Base-by-base conservation (phyloP, 495 filamentous ascomycete genomes). In the Lasiosphaeris hirsuta region DNA sequence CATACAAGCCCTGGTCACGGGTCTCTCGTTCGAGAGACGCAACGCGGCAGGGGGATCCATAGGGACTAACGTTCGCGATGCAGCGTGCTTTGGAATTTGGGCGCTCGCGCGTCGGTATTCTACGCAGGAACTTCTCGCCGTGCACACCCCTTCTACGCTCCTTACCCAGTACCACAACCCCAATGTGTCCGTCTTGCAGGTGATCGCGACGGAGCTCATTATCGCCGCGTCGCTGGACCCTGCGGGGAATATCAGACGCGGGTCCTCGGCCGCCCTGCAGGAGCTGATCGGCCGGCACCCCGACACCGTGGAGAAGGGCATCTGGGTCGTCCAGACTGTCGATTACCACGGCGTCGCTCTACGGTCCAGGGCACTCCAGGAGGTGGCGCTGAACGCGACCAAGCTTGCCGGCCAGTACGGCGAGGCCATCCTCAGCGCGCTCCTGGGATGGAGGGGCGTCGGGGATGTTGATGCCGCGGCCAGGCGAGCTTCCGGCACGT, bases 61-160 rank as follows among this genome's bases (percentile, higher is more conserved):
- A n/a, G 95, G 95, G 8, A 85, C 88, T 0, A 96, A 93, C 63
- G 95, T 97, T n/a, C 82, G 94, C 51, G 94, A 99, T 75, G 95
- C 95, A 4, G 90, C 94, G 2, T 95, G 90, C 68, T 97, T 97
- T 65, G 94, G 94, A 33, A 86, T 96, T 30, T 99, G 94, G 94
- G 85, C 92, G 1, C 71, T 97, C 10, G 92, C 92, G 42, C 80
- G 94, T 56, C 85, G 91, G 46, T 99, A 97, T 60, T 86, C 81
- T 1, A 96, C 93, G 0, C 61, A 75, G 1, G 92, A 96, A 63
- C 75, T 97, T 10, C 79, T 87, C 9, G 77, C 78, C 2, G 78
- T 94, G 11, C 74, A 81, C 7, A 68, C 78, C 0, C 75, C 66
- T 11, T 64, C 66, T 6, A 57, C 66, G 39, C 49, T 63, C 15